Evolutionary conservation across 768 basidiomycete genomes (phyloP).

Genomic region (Coprinopsis cinerea): DNA sequence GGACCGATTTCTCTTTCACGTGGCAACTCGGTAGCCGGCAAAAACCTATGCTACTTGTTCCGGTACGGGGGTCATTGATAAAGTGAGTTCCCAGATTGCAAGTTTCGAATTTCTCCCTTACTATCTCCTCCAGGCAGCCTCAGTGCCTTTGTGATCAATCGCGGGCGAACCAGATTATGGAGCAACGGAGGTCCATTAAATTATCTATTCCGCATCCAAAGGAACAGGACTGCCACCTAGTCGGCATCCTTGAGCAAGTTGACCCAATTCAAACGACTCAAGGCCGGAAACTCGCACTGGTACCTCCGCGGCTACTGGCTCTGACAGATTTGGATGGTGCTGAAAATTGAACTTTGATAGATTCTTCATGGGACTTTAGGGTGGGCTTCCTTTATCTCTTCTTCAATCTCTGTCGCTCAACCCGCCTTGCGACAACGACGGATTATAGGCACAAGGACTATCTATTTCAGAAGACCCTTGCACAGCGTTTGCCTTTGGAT

Average conservation of each 20-base stretch:
- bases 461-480: conserved; percentile 71
- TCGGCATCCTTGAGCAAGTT: conserved; percentile 60
- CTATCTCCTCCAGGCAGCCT: too few relatives aligned
- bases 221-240: conserved; percentile 38
- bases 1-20: too few relatives aligned
- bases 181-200: conserved; percentile 39
- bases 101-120: too few relatives aligned
- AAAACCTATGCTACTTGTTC: too few relatives aligned
- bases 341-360: conserved; percentile 29
- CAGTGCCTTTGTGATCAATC: too few relatives aligned
- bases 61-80: too few relatives aligned
- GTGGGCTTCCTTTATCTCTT: conserved; percentile 32
- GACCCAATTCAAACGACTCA: conserved; percentile 42
- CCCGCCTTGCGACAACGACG: background rate
- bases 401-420: background rate
- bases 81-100: too few relatives aligned
- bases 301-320: conserved; percentile 31
- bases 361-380: conserved; percentile 78
- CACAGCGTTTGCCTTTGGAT: conserved; percentile 58
- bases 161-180: conserved; percentile 16
- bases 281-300: conserved; percentile 61
- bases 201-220: conserved; percentile 45
- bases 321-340: background rate
- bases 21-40: too few relatives aligned
- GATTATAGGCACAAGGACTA: conserved; percentile 74